Percentiles rank a stretch among this genome's conserved stretches.
These are phyloP conservation scores for Scleroderma citrinum DNA, from an alignment of 768 basidiomycete genomes.

Conservation along the genomic window DNA sequence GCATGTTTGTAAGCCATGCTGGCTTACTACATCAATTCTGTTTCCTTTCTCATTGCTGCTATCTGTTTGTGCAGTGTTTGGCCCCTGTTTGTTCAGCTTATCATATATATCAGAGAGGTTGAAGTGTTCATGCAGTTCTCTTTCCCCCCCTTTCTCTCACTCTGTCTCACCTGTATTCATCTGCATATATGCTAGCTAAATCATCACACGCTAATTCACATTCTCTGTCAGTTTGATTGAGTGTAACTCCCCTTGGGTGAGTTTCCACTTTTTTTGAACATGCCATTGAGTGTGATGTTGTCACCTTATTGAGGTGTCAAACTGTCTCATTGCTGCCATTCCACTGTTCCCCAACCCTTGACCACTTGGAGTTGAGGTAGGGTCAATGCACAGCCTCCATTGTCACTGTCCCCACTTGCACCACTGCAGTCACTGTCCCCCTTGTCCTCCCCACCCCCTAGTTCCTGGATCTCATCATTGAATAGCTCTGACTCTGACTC, in stretches of 20 bases:
- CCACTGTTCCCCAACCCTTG: neutral
- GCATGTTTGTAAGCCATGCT: no score
- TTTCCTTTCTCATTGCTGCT: no score
- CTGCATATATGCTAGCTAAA: no score
- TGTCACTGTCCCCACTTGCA: neutral
- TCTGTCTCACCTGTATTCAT: no score
- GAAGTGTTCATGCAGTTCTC: no score
- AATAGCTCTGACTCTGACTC: neutral
- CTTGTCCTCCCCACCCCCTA: neutral
- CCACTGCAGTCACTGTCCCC: neutral
- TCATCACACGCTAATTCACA: neutral
- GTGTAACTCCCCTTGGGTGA: neutral
- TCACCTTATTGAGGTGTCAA: conserved; percentile 10
- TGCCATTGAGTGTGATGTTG: conserved; percentile 41
- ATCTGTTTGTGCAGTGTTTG: no score
- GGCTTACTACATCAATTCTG: no score
- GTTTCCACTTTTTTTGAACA: conserved; percentile 51
- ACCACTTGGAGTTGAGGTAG: neutral
- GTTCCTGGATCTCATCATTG: neutral
- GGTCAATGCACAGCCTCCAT: neutral
- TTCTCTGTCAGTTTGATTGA: neutral
- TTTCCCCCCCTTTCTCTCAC: no score
- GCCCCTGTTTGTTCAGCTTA: no score
- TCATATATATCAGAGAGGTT: no score
- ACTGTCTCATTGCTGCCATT: neutral